Evolutionary conservation across 306 rosid genomes (phyloP).

Genomic region (Elaeagnus macrophylla): DNA sequence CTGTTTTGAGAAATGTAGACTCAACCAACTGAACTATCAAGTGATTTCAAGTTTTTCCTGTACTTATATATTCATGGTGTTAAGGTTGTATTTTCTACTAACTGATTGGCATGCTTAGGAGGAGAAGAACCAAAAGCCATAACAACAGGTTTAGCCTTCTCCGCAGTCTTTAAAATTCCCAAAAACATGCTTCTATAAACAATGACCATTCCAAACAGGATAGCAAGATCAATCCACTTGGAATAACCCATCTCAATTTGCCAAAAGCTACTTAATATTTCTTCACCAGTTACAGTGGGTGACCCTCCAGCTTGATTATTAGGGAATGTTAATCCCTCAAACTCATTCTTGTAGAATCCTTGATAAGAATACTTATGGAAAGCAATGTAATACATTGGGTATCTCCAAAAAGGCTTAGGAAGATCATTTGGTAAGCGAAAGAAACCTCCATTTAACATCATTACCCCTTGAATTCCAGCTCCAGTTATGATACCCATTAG

Average conservation of each 20-base stretch:
- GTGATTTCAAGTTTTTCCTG: too few relatives aligned
- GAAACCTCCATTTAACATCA: conserved; percentile 65
- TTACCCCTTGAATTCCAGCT: conserved; percentile 48
- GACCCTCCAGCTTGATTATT: conserved; percentile 18
- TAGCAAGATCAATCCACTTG: conserved; percentile 57
- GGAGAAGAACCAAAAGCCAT: conserved; percentile 1
- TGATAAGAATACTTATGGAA: conserved; percentile 56
- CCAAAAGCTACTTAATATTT: conserved; percentile 31
- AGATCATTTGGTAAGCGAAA: conserved; percentile 46
- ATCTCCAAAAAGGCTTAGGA: conserved; percentile 55
- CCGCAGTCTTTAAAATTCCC: conserved; percentile 33
- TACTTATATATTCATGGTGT: too few relatives aligned
- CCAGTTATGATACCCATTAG: conserved; percentile 47
- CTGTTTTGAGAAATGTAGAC: too few relatives aligned
- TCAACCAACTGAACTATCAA: too few relatives aligned
- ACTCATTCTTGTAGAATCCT: conserved; percentile 63
- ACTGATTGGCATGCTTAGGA: conserved; percentile 9
- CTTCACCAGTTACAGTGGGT: conserved; percentile 28
- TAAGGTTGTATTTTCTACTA: too few relatives aligned
- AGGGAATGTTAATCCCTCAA: conserved; percentile 39
- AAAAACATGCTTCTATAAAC: conserved; percentile 37
- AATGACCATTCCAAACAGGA: conserved; percentile 46
- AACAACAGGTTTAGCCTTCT: conserved; percentile 31
- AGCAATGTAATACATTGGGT: conserved; percentile 48
- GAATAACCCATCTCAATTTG: conserved; percentile 45